Evolutionary conservation across 768 basidiomycete genomes (phyloP), one percentile per base, ranked within the genome.

Genomic region (Paxillus rubicundulus): DNA sequence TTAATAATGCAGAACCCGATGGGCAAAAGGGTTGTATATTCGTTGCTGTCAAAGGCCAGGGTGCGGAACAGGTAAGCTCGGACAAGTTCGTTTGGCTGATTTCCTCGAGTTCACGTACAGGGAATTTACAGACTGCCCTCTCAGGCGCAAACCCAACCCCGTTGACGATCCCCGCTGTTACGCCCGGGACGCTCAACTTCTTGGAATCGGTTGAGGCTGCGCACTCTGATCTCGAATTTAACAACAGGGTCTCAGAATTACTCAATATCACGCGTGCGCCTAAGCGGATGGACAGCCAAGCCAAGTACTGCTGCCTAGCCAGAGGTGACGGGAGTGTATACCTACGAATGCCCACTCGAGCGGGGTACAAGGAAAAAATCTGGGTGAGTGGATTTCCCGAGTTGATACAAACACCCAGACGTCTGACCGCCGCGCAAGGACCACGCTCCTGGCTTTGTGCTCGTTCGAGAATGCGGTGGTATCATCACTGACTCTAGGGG

Each of bases 161-260:
- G 8, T 71, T 92, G 38, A 61, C 49, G 24, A 88, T 92, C 56
- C 61, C 65, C 10, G 39, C 47, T 4, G 41, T 81, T 45, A 66
- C 77, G 10, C 70, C 75, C 2, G 71, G 74, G 9, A 69, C 70
- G 12, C 73, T 92, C 45, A 79, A 77, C 54, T 85, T 94, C 71
- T 83, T 98, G 56, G 94, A 98, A 73, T 93, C 90, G 4, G 89
- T 96, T 40, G 96, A 99, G 65, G 82, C 89, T 4, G 87, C 85
- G 0, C 97, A 99, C 66, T 87, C 91, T 1, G 89, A 92, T n/a
- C 90, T 94, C 54, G 82, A 84, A 2, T 87, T 92, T 69, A 93
- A 88, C 63, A 82, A 82, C 32, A 78, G 77, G 18, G 86, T 98
- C 33, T 84, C 89, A 0, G 62, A 78, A 30, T 60, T 85, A 5